Percentiles rank a stretch among this genome's conserved stretches.
phyloP scores from a whole-genome alignment of 345 rosid genomes.

The Odontarrhena argentea region DNA sequence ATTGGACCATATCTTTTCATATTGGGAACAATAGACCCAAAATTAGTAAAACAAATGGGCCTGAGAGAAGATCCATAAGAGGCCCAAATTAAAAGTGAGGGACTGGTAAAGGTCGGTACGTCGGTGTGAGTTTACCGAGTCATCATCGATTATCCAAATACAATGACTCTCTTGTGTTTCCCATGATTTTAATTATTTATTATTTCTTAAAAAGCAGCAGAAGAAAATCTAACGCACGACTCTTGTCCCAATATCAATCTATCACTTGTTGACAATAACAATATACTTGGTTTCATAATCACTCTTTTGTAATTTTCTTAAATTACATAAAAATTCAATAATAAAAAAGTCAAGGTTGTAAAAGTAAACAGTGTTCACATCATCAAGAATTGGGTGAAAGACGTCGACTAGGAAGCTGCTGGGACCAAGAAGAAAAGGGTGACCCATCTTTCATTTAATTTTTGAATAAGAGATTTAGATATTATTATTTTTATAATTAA shows the following conservation, averaged over 20 bases:
- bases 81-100: constrained; percentile 26
- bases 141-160: constrained; percentile 24
- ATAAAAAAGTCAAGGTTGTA: background rate
- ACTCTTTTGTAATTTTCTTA: no score
- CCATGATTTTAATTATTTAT: background rate
- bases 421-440: constrained; percentile 21
- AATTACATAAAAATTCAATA: no score
- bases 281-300: no score
- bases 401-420: constrained; percentile 20
- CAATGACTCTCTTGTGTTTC: constrained; percentile 20
- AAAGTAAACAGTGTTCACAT: no score
- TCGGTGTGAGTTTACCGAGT: constrained; percentile 32
- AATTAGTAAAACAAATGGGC: background rate
- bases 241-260: constrained; percentile 14
- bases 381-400: background rate
- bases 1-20: no score
- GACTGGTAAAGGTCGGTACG: constrained; percentile 32
- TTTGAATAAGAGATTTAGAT: background rate
- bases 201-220: background rate
- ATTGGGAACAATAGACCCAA: no score
- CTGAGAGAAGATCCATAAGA: background rate
- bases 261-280: no score
- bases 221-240: constrained; percentile 18
- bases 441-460: constrained; percentile 10
- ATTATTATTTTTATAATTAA: background rate